phyloP scores from a whole-genome alignment of 2,329 filamentous ascomycete species.

The Alternaria panax region DNA sequence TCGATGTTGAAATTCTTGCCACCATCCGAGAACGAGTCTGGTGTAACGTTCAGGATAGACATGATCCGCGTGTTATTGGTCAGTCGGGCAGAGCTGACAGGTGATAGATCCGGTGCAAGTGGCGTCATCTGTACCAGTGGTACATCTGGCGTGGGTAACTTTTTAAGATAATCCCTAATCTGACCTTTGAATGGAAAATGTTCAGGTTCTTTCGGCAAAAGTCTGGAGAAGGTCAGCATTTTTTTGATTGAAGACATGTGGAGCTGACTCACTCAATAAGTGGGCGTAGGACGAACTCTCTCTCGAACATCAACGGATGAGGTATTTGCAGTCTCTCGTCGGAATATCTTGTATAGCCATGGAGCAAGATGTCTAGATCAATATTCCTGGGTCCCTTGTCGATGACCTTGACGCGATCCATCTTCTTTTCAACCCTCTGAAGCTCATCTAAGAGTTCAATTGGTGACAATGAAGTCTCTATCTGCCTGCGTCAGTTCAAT shows the following conservation, averaged over 20 bases:
- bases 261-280: slow-evolving; percentile 72
- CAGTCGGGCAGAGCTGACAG: slow-evolving; percentile 35
- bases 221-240: slow-evolving; percentile 25
- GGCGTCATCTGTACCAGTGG: slow-evolving; percentile 52
- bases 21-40: slow-evolving; percentile 96
- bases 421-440: slow-evolving; percentile 79
- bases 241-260: neutral
- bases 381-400: slow-evolving; percentile 96
- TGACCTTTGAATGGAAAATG: slow-evolving; percentile 56
- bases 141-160: slow-evolving; percentile 43
- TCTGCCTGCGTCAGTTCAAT: slow-evolving; percentile 57
- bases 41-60: slow-evolving; percentile 93
- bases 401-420: slow-evolving; percentile 83
- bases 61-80: slow-evolving; percentile 73
- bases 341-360: slow-evolving; percentile 70
- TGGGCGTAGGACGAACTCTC: slow-evolving; percentile 91
- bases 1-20: slow-evolving; percentile 62
- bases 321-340: slow-evolving; percentile 82
- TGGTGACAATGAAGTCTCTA: slow-evolving; percentile 80
- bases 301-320: slow-evolving; percentile 83
- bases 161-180: slow-evolving; percentile 44
- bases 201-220: slow-evolving; percentile 34
- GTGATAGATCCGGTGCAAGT: slow-evolving; percentile 43
- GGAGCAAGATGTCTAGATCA: slow-evolving; percentile 89
- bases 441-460: slow-evolving; percentile 79